Evolutionary conservation across 2,329 filamentous ascomycete genomes (phyloP).

Genomic region (Claviceps purpurea): DNA sequence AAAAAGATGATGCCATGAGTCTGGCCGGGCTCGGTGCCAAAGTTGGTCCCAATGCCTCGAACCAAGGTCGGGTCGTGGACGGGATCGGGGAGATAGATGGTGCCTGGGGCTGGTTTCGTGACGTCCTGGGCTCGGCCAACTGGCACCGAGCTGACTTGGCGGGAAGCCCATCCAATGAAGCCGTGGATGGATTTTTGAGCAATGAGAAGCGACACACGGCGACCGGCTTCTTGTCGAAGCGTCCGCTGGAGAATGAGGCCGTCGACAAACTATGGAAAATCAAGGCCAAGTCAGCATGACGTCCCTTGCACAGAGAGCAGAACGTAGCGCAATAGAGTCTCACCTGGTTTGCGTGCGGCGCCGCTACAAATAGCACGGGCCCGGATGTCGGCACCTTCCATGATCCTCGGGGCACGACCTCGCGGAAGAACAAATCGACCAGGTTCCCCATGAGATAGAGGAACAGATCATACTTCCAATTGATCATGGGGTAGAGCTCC

Average conservation of each 20-base stretch:
- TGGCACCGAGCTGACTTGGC: constrained; percentile 78
- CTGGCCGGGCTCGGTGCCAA: constrained; percentile 58
- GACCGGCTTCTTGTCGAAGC: constrained; percentile 71
- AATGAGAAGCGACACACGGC: constrained; percentile 83
- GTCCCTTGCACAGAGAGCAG: neutral
- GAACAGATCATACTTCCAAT: constrained; percentile 65
- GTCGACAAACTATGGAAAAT: constrained; percentile 67
- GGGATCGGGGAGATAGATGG: constrained; percentile 80
- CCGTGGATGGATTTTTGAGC: constrained; percentile 91
- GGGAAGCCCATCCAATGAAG: constrained; percentile 80
- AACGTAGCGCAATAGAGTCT: constrained; percentile 9
- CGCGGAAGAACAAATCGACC: constrained; percentile 93
- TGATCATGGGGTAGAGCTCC: constrained; percentile 55
- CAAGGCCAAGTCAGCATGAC: neutral
- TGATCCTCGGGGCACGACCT: constrained; percentile 85
- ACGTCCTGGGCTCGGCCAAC: constrained; percentile 84
- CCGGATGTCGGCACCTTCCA: constrained; percentile 88
- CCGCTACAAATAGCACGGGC: constrained; percentile 88
- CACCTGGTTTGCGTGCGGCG: constrained; percentile 92
- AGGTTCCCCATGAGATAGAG: constrained; percentile 69
- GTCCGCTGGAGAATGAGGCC: constrained; percentile 87
- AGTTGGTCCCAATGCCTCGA: constrained; percentile 68
- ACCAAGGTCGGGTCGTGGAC: constrained; percentile 71
- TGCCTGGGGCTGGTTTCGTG: constrained; percentile 65
- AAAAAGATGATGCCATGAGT: constrained; percentile 75